Evolutionary conservation across 805 yeast genomes (phyloP).

Genomic region (Candida chauliodis): DNA sequence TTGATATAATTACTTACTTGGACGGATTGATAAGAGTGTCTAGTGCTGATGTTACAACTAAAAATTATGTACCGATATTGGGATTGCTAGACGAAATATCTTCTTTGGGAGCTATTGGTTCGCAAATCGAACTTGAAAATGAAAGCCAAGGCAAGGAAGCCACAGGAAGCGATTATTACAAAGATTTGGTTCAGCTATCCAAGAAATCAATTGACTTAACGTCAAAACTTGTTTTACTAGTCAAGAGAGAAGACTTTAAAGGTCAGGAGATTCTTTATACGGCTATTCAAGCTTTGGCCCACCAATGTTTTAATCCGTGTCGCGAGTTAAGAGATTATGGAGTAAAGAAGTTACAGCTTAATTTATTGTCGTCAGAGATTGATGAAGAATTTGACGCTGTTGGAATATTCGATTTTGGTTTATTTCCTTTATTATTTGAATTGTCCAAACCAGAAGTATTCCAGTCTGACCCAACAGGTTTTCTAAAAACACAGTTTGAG

Average conservation of each 20-base stretch:
- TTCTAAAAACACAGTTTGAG: slow-evolving; percentile 62
- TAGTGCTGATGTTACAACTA: slow-evolving; percentile 36
- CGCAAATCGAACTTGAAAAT: slow-evolving; percentile 67
- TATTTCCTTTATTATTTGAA: slow-evolving; percentile 69
- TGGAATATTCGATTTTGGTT: slow-evolving; percentile 66
- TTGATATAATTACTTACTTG: slow-evolving; percentile 45
- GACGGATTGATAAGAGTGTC: slow-evolving; percentile 34
- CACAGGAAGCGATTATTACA: slow-evolving; percentile 42
- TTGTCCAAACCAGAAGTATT: slow-evolving; percentile 60
- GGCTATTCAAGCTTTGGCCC: slow-evolving; percentile 76
- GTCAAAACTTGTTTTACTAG: slow-evolving; percentile 40
- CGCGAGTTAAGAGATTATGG: slow-evolving; percentile 70
- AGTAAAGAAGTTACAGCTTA: slow-evolving; percentile 52
- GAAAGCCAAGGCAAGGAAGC: slow-evolving; percentile 25
- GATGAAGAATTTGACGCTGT: slow-evolving; percentile 42
- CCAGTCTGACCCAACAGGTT: slow-evolving; percentile 58
- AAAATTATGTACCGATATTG: slow-evolving; percentile 60
- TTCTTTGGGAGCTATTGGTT: slow-evolving; percentile 75
- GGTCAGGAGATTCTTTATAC: slow-evolving; percentile 48
- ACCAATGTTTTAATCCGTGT: slow-evolving; percentile 88
- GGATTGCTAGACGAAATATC: slow-evolving; percentile 78
- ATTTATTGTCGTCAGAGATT: slow-evolving; percentile 41
- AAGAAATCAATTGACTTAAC: slow-evolving; percentile 63
- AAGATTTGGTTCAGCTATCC: slow-evolving; percentile 55
- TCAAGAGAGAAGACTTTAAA: slow-evolving; percentile 30